Percentiles rank a stretch among this genome's conserved stretches.
Evolutionary conservation across 2,329 filamentous ascomycete genomes (phyloP).

Genomic region (Pseudogymnoascus sp.): DNA sequence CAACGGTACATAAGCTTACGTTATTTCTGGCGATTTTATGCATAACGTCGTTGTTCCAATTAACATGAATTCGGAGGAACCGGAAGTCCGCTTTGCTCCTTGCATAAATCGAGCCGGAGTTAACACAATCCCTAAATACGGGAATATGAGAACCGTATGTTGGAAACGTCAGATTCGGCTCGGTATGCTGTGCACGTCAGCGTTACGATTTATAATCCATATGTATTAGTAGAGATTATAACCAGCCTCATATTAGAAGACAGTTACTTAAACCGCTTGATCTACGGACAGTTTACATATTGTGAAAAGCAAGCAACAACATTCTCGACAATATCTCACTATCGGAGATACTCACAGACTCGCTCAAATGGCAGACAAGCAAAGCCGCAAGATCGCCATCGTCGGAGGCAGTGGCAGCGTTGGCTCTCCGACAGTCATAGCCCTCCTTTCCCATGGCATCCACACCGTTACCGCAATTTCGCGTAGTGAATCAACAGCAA

Average conservation of each 20-base stretch:
- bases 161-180: neutral
- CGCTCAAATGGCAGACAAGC: neutral
- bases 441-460: slow-evolving; percentile 26
- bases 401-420: neutral
- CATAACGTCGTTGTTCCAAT: neutral
- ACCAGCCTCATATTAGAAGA: neutral
- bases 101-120: neutral
- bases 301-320: neutral
- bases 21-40: neutral
- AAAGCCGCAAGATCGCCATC: neutral
- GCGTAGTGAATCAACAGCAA: slow-evolving; percentile 35
- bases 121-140: neutral
- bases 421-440: neutral
- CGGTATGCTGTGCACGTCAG: neutral
- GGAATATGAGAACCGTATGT: neutral
- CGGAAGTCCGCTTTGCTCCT: neutral
- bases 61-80: neutral
- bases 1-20: neutral
- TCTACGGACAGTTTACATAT: neutral
- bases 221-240: neutral
- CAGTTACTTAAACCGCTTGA: neutral
- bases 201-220: neutral
- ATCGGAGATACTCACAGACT: neutral
- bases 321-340: neutral
- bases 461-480: slow-evolving; percentile 44